These are phyloP conservation scores for Chrysanthemum seticuspe DNA, from an alignment of 129 eudicot species.

Conservation along the genomic window DNA sequence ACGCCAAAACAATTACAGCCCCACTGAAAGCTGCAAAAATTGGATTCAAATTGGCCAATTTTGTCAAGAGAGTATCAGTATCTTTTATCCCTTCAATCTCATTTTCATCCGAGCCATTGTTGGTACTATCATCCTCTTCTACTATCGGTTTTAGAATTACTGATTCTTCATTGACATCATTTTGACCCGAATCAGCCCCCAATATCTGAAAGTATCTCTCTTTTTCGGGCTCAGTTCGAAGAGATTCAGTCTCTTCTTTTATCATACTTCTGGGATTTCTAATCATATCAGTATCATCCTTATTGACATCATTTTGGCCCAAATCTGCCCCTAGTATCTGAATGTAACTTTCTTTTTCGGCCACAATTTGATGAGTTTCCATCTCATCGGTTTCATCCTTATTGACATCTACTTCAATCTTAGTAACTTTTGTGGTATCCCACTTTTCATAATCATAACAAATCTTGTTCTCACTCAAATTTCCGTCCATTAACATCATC, in stretches of 20 bases:
- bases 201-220: not conserved
- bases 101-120: conserved; percentile 7
- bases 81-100: not conserved
- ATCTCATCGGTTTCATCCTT: conserved; percentile 19
- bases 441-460: conserved; percentile 14
- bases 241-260: not conserved
- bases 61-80: not conserved
- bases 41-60: conserved; percentile 11
- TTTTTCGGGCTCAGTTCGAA: not conserved
- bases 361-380: not conserved
- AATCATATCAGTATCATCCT: conserved; percentile 14
- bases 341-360: not conserved
- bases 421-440: not conserved
- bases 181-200: not conserved
- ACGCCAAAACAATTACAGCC: conserved; percentile 17
- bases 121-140: conserved; percentile 20
- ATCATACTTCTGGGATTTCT: too few relatives aligned
- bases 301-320: not conserved
- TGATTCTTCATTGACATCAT: not conserved
- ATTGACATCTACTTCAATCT: not conserved
- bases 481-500: conserved; percentile 13
- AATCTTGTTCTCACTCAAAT: not conserved
- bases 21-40: conserved; percentile 12
- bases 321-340: not conserved
- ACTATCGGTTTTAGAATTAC: not conserved